Evolutionary conservation across 805 yeast genomes (phyloP), one percentile per base, ranked within the genome.

Genomic region (Lachancea dasiensis): DNA sequence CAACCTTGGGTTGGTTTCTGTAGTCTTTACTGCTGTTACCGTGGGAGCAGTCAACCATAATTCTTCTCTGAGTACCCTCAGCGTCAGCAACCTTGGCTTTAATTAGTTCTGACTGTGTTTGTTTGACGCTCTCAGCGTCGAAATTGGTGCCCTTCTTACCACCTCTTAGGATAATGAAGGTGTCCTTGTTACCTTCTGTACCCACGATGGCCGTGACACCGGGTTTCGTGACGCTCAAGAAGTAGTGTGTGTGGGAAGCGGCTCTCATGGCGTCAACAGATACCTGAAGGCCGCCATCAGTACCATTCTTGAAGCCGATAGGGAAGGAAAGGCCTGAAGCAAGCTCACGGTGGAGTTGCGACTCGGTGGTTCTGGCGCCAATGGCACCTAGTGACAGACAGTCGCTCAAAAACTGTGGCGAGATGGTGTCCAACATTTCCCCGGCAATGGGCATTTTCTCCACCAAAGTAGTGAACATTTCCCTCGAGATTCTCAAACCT

Each of bases 281-380:
- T 46, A 90, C 97, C 50, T 86, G 94, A 36, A 92, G 65, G 31
- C 89, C 79, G 57, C 98, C 98, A 62, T 92, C 97, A 27, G 98
- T 90, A 58, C 97, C 97, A 59, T 90, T 90, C 63, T 90, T 90
- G 81, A 90, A 90, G 38, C 98, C 98, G 43, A 90, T 86, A 29
- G 98, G 98, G 86, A 92, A 90, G 3, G 95, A 85, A 32, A 92
- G 70, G 22, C 97, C 98, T 1, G 97, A 87, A 3, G 97, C 95
- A 50, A 90, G 75, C 65, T 90, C 98, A 64, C 98, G 81, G 65
- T 90, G 98, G 38, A 90, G 76, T 69, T 90, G 98, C 27, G 96
- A 87, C 69, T 90, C 98, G 27, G 98, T 90, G 31, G 98, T 90
- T 72, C 98, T 82, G 27, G 98, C 98, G 55, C 98, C 98, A 61